Evolutionary conservation across 495 filamentous ascomycete genomes (phyloP), one percentile per base, ranked within the genome.

Genomic region (Aspergillus egyptiacus): DNA sequence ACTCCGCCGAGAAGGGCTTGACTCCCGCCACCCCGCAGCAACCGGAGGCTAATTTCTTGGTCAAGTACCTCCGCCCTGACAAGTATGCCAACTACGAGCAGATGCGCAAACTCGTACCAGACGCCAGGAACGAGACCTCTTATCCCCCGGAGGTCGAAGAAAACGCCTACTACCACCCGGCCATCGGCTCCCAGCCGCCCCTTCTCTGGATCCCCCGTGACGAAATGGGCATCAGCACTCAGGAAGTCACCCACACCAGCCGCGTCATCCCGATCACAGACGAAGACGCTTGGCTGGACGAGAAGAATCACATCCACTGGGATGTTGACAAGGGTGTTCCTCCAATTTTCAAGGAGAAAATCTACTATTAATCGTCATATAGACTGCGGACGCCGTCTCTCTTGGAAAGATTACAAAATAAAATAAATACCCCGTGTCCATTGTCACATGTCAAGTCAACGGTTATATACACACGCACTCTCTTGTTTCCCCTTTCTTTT

Each of bases 181-280:
- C 80, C 5, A 77, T 94, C 48, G 79, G 57, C 8, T 73, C 80
- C 8, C 61, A 69, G 47, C 73, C 82, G 1, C 86, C 87, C 18
- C 65, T 91, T 31, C 72, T 96, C 22, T 96, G 91, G 91, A 83
- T 96, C 48, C 87, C 89, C 5, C 73, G 75, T 39, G 91, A 96
- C 58, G 65, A 74, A 1, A 71, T 83, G 48, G 91, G 91, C 39
- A 75, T 95, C 32, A 86, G 81, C 33, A 75, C 73, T 63, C 83
- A 91, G 67, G 91, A 95, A 71, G 71, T 90, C 37, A 70, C 70
- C 14, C 84, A 90, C 58, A 86, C 83, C 13, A 69, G 72, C 54
- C 77, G 76, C 50, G 82, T 86, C 32, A 85, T 95, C 38, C 76
- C 80, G 3, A 90, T 89, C 54, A 89, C 85, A 0, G 89, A 96